Evolutionary conservation across 441 rosid species (phyloP), one percentile per base, ranked within the genome.

Genomic region (Pelargonium cotyledonis): DNA sequence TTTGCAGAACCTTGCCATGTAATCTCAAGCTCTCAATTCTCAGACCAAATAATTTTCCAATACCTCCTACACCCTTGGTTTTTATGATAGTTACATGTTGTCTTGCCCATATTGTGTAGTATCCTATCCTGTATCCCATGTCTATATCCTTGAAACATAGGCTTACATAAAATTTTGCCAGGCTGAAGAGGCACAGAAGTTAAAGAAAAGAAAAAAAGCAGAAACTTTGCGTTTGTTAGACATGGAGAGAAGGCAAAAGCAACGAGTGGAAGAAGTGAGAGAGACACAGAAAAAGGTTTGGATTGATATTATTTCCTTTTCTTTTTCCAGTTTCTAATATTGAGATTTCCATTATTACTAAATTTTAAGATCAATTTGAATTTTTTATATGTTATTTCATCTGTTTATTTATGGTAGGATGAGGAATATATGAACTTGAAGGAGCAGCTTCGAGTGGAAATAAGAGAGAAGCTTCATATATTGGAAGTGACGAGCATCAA

Each of bases 191-290:
- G 85, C 82, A 69, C 88, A 73, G 73, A 84, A 85, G 61, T 77
- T 86, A 79, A 86, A 87, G 65, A 92, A 83, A 83, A 90, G 82
- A 75, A 86, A 29, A 81, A 87, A 76, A 72, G 84, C 89, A 68
- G 96, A 85, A 77, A 85, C 67, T 62, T 73, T 74, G 69, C 89
- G 96, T 61, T 60, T 83, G 62, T 70, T 84, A 71, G 94, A 92
- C 75, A 84, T 86, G 89, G 88, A 90, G 81, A 89, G 86, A 84
- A 85, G 96, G 77, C 92, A 90, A 78, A 88, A 89, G 72, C 89
- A 84, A 82, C 88, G 97, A 5, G 69, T 90, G 73, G 96, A 90
- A 73, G 97, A 92, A 82, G 81, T 90, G 81, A 85, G 98, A 76
- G 89, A 85, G 76, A 80, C 91, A 60, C 89, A 90, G 77, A 90